Base-by-base conservation (phyloP, 2,329 filamentous ascomycete species). In the Colletotrichum sp. region DNA sequence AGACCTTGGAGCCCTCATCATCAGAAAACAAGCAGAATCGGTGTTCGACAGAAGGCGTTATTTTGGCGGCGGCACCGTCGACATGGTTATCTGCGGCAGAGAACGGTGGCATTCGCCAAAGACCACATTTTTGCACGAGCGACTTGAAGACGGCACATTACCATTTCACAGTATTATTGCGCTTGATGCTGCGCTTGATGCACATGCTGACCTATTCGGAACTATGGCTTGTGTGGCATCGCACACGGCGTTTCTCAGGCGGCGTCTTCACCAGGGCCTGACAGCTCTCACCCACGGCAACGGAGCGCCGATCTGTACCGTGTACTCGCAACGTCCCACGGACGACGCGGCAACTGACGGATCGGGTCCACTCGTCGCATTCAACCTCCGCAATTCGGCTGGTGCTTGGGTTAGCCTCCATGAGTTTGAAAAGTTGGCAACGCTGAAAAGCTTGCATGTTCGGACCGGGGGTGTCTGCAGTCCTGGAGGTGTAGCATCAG, bases 21-120 rank as follows among this genome's bases (percentile, higher is more conserved):
- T 99, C 15, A 92, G 94, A 57, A 96, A 95, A 79, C 89, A 91
- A 36, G 91, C 94, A 15, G 92, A 91, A 8, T 83, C 89, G 52
- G 82, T 94, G 5, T 92, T 98, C 63, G 87, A 90, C 36, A 87
- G 88, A 57, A 91, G 95, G 76, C 92, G 88, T 77, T 99, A 98
- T 81, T 99, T 99, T 85, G 96, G 96, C 8, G 97, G 96, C 8
- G 97, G 97, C 5, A 99, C 96, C 1, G 96, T 98, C 1, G 96
- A 98, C 80, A 94, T 96, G 90, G 95, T 98, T 0, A 89, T 95
- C 2, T 94, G 92, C 77, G 82, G 92, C n/a, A 94, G 92, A 78
- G 93, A 95, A 80, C 90, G 93, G 78, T 98, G 96, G 95, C 95
- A 98, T 86, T 94, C 92, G 2, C 90, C 91, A 52, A 98, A 98